Base-by-base conservation (phyloP, 495 filamentous ascomycete genomes). In the Lineolata rhizophorae region DNA sequence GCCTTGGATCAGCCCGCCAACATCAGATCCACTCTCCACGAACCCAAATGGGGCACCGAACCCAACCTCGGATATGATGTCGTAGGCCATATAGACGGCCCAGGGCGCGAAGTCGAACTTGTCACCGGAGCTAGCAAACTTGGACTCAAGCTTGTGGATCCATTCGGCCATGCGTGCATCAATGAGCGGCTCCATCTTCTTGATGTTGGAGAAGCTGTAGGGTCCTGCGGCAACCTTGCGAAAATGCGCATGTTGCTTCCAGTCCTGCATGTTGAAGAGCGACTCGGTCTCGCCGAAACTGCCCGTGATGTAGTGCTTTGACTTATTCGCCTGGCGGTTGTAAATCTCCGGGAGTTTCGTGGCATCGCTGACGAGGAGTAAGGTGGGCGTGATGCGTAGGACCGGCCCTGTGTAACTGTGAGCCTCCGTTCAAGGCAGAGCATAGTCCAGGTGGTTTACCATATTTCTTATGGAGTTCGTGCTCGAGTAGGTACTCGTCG, bases 21-120 rank as follows among this genome's bases (percentile, higher is more conserved):
- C 53, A 41, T 79, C 73, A 4, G 53, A 48, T 18, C 67, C 70
- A 32, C 54, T 55, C 26, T 62, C 54, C 2, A 76, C 51, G 41
- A 66, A 75, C 10, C 72, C 72, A 14, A 77, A 58, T 1, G 70
- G 57, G 20, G 60, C 50, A 9, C 70, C 70, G 42, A 72, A 72
- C 5, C 63, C 67, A 20, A 77, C 52, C 38, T 74, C 64, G 8
- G 62, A 64, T 34, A 79, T 69, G 1, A 70, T 57, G 39, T 79
- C 75, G 39, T 74, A 64, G 4, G 67, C 64, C 43, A 67, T 62
- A 32, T 51, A 63, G 54, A 58, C 51, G 27, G 56, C 51, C 57
- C 62, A 67, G 41, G 52, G 58, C 14, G 57, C 44, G 39, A 65
- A 65, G 38, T 67, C 62, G 31, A 65, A 60, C 6, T 43, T 35